These are phyloP conservation scores for Teunomyces tritomae DNA, from an alignment of 805 yeast species.

Conservation along the genomic window DNA sequence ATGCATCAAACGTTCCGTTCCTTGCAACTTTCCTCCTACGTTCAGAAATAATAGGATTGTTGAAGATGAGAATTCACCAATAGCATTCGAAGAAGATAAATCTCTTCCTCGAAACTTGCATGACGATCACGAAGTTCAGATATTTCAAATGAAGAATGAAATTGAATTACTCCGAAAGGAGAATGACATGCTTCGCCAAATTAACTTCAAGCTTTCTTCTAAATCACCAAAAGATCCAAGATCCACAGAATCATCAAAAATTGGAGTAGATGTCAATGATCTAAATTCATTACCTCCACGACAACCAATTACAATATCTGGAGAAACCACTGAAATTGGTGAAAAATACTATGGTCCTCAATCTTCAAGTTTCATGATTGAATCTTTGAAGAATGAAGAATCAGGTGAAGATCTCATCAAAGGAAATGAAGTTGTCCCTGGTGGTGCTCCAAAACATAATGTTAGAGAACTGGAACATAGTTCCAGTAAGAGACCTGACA, in stretches of 20 bases:
- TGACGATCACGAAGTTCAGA: not conserved
- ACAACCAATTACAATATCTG: constrained; percentile 20
- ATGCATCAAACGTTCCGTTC: constrained; percentile 34
- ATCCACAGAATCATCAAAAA: not conserved
- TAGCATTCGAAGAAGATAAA: not conserved
- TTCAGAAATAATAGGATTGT: constrained; percentile 40
- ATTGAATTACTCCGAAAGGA: constrained; percentile 19
- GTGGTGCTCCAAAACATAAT: not conserved
- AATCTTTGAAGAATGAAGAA: constrained; percentile 26
- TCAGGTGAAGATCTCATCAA: constrained; percentile 16
- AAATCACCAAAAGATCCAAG: constrained; percentile 7
- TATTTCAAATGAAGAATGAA: constrained; percentile 11
- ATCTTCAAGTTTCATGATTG: constrained; percentile 48
- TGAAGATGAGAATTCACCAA: constrained; percentile 14
- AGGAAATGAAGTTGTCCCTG: constrained; percentile 20
- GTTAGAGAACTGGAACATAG: constrained; percentile 2
- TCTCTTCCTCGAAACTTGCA: not conserved
- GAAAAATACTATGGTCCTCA: constrained; percentile 52
- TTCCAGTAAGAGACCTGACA: constrained; percentile 1
- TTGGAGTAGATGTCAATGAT: not conserved
- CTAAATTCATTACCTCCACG: not conserved
- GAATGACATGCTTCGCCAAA: constrained; percentile 17
- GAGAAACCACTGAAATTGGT: constrained; percentile 39
- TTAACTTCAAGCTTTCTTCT: constrained; percentile 16
- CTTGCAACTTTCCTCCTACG: constrained; percentile 46